These are phyloP conservation scores for Alnus rubra DNA, from an alignment of 306 rosid genomes.

Conservation along the genomic window DNA sequence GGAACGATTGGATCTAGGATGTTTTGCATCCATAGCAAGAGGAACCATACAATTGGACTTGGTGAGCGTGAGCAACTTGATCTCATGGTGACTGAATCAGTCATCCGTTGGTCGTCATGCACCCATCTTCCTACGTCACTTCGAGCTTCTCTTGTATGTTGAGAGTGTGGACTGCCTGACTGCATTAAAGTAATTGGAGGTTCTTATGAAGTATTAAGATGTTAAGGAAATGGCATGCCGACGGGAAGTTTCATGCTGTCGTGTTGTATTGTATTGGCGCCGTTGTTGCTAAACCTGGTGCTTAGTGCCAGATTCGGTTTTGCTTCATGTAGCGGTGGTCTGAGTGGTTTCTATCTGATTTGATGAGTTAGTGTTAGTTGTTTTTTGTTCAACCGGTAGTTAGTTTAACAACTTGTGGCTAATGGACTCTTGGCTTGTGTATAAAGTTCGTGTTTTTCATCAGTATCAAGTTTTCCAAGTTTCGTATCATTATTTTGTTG, in stretches of 20 bases:
- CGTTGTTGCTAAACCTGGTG: conserved; percentile 25
- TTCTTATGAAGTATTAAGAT: conserved; percentile 29
- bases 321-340: conserved; percentile 27
- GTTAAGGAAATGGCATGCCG: neutral
- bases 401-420: conserved; percentile 20
- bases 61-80: conserved; percentile 83
- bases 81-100: conserved; percentile 74
- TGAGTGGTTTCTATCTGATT: conserved; percentile 28
- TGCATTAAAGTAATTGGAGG: conserved; percentile 2
- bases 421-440: conserved; percentile 20
- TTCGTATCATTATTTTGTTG: neutral
- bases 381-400: conserved; percentile 12
- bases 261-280: conserved; percentile 21
- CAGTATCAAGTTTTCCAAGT: conserved; percentile 19
- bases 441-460: conserved; percentile 1
- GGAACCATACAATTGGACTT: conserved; percentile 80
- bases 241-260: conserved; percentile 33
- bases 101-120: conserved; percentile 90
- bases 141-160: conserved; percentile 82
- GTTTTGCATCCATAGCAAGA: conserved; percentile 68
- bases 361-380: conserved; percentile 19
- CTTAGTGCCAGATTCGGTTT: conserved; percentile 32
- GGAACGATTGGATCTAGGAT: conserved; percentile 47
- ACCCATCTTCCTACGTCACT: conserved; percentile 73
- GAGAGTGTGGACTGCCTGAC: conserved; percentile 21